Conservation (phyloP, 2,329 filamentous ascomycete species). For the Emergomyces pasteurianus region DNA sequence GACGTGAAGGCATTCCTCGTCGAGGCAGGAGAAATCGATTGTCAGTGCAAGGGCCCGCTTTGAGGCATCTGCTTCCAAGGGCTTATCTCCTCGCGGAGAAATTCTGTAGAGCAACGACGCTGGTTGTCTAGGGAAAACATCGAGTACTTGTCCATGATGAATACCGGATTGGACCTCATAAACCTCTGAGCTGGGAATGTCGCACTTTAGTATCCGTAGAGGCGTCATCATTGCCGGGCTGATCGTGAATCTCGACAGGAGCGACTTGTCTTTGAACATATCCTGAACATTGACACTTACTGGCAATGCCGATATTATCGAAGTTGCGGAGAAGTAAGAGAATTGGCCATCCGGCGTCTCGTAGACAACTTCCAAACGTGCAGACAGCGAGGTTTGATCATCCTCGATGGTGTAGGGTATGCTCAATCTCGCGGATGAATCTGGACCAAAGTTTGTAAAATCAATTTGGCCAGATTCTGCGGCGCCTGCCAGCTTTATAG, state of each 20-base stretch:
- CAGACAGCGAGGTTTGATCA: conserved; percentile 55
- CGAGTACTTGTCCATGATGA: conserved; percentile 34
- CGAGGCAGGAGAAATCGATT: conserved; percentile 63
- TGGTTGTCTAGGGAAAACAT: conserved; percentile 71
- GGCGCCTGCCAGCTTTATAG: conserved; percentile 30
- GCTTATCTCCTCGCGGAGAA: conserved; percentile 19
- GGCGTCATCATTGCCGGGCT: conserved; percentile 68
- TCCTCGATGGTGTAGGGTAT: conserved; percentile 80
- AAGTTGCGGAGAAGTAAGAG: conserved; percentile 49
- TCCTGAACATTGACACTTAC: conserved; percentile 96
- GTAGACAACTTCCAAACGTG: conserved; percentile 67
- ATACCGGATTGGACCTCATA: conserved; percentile 44
- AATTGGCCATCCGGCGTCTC: conserved; percentile 55
- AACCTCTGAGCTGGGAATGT: conserved; percentile 56
- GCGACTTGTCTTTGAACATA: conserved; percentile 68
- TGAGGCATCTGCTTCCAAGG: conserved; percentile 19
- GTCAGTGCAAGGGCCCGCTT: conserved; percentile 43
- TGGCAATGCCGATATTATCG: conserved; percentile 61
- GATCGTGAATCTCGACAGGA: conserved; percentile 86
- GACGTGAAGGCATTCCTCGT: conserved; percentile 53
- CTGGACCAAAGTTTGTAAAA: conserved; percentile 23
- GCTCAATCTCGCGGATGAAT: conserved; percentile 33
- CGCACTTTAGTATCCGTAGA: conserved; percentile 58
- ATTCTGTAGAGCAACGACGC: conserved; percentile 73
- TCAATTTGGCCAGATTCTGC: conserved; percentile 35